A percentile compares a stretch with the other conserved stretches of the same genome.
Evolutionary conservation across 805 yeast genomes (phyloP).

Genomic region (Ogataea paraovalis): DNA sequence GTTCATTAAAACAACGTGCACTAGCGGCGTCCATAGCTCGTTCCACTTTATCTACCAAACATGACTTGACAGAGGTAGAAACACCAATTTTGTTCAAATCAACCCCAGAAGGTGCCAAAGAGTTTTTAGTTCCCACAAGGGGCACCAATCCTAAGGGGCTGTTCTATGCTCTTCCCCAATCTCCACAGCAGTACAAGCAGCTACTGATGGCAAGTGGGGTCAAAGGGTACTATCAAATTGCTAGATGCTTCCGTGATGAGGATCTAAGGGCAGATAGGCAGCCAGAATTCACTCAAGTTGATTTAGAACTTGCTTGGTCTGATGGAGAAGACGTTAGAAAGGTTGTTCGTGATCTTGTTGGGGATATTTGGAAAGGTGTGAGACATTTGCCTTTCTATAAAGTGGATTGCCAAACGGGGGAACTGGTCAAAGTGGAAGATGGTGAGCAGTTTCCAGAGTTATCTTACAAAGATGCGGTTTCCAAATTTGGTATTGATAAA

Average conservation of each 20-base stretch:
- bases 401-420: constrained; percentile 29
- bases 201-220: constrained; percentile 92
- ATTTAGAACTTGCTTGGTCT: constrained; percentile 88
- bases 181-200: constrained; percentile 97
- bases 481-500: constrained; percentile 83
- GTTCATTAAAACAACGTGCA: constrained; percentile 53
- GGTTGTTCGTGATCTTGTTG: constrained; percentile 57
- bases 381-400: constrained; percentile 37
- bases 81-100: constrained; percentile 92
- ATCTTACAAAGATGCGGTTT: constrained; percentile 65
- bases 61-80: constrained; percentile 74
- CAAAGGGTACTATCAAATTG: constrained; percentile 80
- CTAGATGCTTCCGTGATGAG: constrained; percentile 94
- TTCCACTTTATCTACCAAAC: constrained; percentile 29
- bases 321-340: constrained; percentile 60
- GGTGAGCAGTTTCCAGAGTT: constrained; percentile 40
- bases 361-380: constrained; percentile 50
- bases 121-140: constrained; percentile 90
- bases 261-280: constrained; percentile 93
- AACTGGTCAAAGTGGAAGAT: constrained; percentile 25
- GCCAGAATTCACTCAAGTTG: constrained; percentile 97
- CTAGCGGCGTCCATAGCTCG: constrained; percentile 45
- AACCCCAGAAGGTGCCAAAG: constrained; percentile 98
- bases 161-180: constrained; percentile 92
- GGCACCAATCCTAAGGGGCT: constrained; percentile 30